Conservation (phyloP, 2,329 filamentous ascomycete genomes). For the Lasiodiplodia theobromae region DNA sequence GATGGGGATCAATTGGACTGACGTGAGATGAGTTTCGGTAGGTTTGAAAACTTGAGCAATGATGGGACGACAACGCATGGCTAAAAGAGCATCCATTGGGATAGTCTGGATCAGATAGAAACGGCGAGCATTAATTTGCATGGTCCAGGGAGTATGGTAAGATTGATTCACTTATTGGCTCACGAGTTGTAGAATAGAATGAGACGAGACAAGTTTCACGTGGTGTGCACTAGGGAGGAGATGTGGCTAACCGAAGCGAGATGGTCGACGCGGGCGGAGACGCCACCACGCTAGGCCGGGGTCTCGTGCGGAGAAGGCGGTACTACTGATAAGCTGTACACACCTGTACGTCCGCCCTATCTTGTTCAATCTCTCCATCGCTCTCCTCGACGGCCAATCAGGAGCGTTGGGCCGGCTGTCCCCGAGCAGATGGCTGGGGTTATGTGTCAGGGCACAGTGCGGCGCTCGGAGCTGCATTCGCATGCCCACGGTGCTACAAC, state of each 20-base stretch:
- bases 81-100: neutral
- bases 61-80: neutral
- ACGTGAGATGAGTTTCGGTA: neutral
- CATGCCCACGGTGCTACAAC: neutral
- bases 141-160: neutral
- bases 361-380: neutral
- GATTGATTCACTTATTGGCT: neutral
- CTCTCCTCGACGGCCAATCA: neutral
- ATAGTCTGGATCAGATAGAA: neutral
- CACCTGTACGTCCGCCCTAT: neutral
- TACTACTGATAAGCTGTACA: conserved; percentile 6
- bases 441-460: neutral
- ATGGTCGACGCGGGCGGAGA: conserved; percentile 9
- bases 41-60: neutral
- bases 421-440: neutral
- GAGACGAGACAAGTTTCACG: neutral
- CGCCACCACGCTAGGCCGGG: neutral
- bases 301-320: conserved; percentile 10
- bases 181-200: neutral
- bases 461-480: neutral
- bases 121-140: neutral
- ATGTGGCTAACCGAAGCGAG: neutral
- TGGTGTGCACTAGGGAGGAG: neutral
- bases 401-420: neutral
- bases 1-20: neutral